Percentiles rank a stretch among this genome's conserved stretches.
phyloP scores from a whole-genome alignment of 441 rosid species.

The Hura crepitans region DNA sequence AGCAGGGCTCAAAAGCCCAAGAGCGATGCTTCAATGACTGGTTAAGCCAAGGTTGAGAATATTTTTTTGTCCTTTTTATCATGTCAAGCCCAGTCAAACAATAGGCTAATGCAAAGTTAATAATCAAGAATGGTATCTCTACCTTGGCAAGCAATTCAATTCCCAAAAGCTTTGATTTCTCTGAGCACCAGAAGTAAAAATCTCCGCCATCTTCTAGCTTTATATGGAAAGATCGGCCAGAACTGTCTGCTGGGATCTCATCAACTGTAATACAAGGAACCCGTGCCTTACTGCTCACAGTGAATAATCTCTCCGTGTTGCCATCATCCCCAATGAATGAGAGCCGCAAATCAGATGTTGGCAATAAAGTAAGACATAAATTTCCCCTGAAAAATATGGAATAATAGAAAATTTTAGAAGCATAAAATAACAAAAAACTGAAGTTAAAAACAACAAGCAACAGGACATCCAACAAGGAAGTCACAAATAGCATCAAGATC shows the following conservation, averaged over 20 bases:
- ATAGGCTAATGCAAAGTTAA: background rate
- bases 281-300: conserved; percentile 45
- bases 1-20: background rate
- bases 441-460: background rate
- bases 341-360: conserved; percentile 79
- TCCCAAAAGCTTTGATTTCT: conserved; percentile 82
- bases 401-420: conserved; percentile 10
- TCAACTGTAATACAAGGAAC: conserved; percentile 48
- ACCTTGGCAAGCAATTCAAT: conserved; percentile 82
- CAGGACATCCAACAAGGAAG: background rate
- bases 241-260: conserved; percentile 61
- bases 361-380: conserved; percentile 64
- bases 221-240: conserved; percentile 77
- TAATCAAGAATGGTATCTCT: conserved; percentile 13
- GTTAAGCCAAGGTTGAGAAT: background rate
- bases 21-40: background rate
- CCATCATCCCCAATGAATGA: conserved; percentile 84
- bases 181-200: conserved; percentile 87
- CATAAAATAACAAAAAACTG: background rate
- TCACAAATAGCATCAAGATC: background rate
- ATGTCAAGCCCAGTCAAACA: background rate
- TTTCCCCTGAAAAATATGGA: conserved; percentile 56
- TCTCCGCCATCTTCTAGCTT: conserved; percentile 47
- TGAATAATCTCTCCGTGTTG: conserved; percentile 57
- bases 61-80: background rate